phyloP scores from a whole-genome alignment of 768 basidiomycete genomes.

The Naganishia onofrii region DNA sequence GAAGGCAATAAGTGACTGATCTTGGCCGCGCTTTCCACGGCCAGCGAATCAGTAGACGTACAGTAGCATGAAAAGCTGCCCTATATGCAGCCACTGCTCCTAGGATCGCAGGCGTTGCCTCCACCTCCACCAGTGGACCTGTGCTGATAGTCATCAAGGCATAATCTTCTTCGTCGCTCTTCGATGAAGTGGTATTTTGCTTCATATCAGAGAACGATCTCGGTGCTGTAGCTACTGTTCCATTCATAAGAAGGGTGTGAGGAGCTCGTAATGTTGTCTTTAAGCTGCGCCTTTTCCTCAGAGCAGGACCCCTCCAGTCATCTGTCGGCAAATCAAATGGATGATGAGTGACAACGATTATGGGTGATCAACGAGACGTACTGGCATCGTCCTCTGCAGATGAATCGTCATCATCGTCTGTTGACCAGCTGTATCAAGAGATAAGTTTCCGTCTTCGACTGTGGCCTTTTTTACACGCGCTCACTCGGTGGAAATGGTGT shows the following conservation, averaged over 20 bases:
- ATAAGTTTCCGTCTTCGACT: not conserved
- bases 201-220: not conserved
- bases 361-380: not conserved
- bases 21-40: not conserved
- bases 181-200: not conserved
- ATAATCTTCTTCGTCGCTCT: not conserved
- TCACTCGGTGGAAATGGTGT: not conserved
- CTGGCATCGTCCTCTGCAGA: not conserved
- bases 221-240: not conserved
- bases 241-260: not conserved
- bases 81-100: not conserved
- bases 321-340: not conserved
- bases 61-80: not conserved
- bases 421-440: not conserved
- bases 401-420: not conserved
- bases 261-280: not conserved
- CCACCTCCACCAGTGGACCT: not conserved
- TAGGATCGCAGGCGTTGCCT: not conserved
- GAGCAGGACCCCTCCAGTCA: not conserved
- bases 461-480: not conserved
- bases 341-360: too few relatives aligned
- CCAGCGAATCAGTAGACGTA: not conserved
- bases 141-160: constrained; percentile 8
- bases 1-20: not conserved
- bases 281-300: not conserved